A percentile compares a stretch with the other conserved stretches of the same genome.
Conservation (phyloP, 1,284 basidiomycete species). For the Inonotus hispidus region DNA sequence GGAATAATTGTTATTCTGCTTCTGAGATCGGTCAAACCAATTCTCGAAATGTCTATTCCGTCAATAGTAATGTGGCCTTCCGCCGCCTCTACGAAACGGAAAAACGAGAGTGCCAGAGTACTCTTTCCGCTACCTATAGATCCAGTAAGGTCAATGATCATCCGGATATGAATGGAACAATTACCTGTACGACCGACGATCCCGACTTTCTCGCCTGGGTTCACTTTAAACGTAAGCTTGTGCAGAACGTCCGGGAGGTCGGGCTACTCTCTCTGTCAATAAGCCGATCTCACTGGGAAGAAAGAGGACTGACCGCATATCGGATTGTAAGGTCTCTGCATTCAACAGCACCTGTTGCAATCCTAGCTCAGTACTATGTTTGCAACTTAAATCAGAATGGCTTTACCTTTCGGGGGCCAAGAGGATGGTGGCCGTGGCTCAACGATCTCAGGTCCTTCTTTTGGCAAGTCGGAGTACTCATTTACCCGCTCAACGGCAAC, state of each 20-base stretch:
- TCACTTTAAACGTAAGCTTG: conserved; percentile 71
- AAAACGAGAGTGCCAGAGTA: conserved; percentile 89
- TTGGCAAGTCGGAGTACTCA: conserved; percentile 78
- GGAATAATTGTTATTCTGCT: conserved; percentile 89
- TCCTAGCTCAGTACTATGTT: neutral
- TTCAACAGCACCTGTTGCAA: conserved; percentile 43
- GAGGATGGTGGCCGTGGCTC: conserved; percentile 76
- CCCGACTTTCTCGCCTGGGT: conserved; percentile 78
- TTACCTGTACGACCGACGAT: conserved; percentile 83
- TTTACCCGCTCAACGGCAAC: conserved; percentile 89
- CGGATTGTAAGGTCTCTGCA: conserved; percentile 80
- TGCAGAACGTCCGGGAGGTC: conserved; percentile 86
- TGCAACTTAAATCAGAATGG: neutral
- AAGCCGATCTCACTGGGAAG: neutral
- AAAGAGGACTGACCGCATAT: conserved; percentile 65
- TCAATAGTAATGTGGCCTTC: conserved; percentile 83
- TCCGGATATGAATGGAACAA: conserved; percentile 18
- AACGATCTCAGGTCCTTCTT: conserved; percentile 75
- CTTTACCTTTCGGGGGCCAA: conserved; percentile 72
- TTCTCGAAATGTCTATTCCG: conserved; percentile 77
- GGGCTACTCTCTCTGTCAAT: conserved; percentile 40
- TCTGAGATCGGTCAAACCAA: conserved; percentile 87
- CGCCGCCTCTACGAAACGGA: conserved; percentile 90
- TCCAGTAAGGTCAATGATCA: neutral
- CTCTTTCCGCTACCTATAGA: conserved; percentile 56